phyloP scores from a whole-genome alignment of 805 yeast species.

The Nakazawaea ambrosiae region DNA sequence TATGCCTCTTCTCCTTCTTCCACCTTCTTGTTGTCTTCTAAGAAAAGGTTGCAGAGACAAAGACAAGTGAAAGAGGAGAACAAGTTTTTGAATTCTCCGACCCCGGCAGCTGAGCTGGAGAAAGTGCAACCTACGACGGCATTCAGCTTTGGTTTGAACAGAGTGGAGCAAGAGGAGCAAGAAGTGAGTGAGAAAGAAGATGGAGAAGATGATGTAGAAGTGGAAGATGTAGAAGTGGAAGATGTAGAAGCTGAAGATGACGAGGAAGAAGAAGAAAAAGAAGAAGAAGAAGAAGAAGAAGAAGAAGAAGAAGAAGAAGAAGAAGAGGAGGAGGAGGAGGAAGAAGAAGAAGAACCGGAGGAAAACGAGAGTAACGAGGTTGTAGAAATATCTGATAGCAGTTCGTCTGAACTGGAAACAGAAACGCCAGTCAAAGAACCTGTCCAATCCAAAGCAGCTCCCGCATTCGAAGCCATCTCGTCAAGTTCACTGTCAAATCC shows the following conservation, averaged over 20 bases:
- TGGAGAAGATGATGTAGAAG: neutral
- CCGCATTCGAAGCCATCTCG: neutral
- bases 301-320: slow-evolving; percentile 1
- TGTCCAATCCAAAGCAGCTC: neutral
- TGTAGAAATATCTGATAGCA: neutral
- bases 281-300: slow-evolving; percentile 1
- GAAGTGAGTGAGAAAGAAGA: neutral
- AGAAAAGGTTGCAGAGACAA: slow-evolving; percentile 5
- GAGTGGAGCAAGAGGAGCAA: neutral
- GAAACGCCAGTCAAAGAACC: neutral
- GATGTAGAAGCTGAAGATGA: slow-evolving; percentile 3
- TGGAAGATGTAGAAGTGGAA: slow-evolving; percentile 1
- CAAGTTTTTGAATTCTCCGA: neutral
- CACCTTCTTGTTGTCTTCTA: slow-evolving; percentile 6
- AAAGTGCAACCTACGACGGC: neutral
- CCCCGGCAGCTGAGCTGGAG: neutral
- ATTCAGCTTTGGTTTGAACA: neutral
- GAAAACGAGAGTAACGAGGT: neutral
- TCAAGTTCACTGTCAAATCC: neutral
- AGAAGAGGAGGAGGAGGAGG: neutral
- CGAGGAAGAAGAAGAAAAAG: slow-evolving; percentile 1
- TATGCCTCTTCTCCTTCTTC: slow-evolving; percentile 10
- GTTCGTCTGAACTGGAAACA: neutral
- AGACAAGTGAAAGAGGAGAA: neutral
- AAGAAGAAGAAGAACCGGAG: neutral